Percentiles rank a stretch among this genome's conserved stretches.
Evolutionary conservation across 1,139 yeast genomes (phyloP).

Genomic region (Geotrichum fermentans): DNA sequence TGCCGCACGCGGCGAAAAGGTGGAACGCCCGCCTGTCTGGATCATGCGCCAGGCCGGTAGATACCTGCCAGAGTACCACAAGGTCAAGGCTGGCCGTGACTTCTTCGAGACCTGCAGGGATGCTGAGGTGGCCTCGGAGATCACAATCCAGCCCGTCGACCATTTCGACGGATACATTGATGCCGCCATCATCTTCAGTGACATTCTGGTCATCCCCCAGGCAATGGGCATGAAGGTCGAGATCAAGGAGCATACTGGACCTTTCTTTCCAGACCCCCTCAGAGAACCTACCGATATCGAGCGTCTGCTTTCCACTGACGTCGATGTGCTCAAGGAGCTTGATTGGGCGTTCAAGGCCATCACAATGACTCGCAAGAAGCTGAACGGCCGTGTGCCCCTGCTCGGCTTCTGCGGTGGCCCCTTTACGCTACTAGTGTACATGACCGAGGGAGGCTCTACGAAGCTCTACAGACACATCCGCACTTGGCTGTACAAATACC

Average conservation of each 20-base stretch:
- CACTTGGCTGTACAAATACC: slow-evolving; percentile 82
- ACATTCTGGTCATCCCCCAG: slow-evolving; percentile 92
- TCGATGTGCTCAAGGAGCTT: slow-evolving; percentile 69
- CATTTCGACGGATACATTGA: slow-evolving; percentile 86
- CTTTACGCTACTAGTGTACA: slow-evolving; percentile 92
- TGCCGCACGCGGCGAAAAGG: slow-evolving; percentile 76
- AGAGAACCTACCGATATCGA: slow-evolving; percentile 65
- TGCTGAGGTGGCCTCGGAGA: slow-evolving; percentile 87
- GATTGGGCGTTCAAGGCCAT: slow-evolving; percentile 95
- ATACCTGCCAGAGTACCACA: slow-evolving; percentile 66
- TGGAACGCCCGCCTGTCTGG: slow-evolving; percentile 98
- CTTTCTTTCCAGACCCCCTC: slow-evolving; percentile 84
- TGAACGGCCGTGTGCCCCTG: slow-evolving; percentile 86
- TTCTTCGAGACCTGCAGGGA: slow-evolving; percentile 91
- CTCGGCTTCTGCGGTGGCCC: slow-evolving; percentile 97
- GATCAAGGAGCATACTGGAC: slow-evolving; percentile 94
- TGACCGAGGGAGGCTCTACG: slow-evolving; percentile 97
- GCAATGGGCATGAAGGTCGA: slow-evolving; percentile 96
- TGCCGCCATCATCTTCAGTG: slow-evolving; percentile 95
- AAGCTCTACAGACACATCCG: slow-evolving; percentile 86
- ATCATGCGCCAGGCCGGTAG: slow-evolving; percentile 95
- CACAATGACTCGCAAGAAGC: slow-evolving; percentile 74
- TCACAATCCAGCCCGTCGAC: slow-evolving; percentile 92
- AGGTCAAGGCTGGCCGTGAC: slow-evolving; percentile 79
- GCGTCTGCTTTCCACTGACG: slow-evolving; percentile 49